phyloP scores from a whole-genome alignment of 1,284 basidiomycete genomes.

The Trametes pubescens region DNA sequence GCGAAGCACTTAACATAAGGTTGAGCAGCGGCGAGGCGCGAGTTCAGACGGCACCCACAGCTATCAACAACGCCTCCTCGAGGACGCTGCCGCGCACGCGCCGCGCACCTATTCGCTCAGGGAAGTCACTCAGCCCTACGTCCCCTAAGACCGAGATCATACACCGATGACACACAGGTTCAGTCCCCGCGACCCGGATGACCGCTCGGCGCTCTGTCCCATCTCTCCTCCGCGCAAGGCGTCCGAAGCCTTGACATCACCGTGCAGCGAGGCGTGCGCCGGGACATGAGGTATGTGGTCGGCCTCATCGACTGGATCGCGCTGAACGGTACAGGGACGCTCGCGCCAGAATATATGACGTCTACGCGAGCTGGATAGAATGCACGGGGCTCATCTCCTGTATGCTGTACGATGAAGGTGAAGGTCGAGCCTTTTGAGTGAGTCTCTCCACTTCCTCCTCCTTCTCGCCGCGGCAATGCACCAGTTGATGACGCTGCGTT shows the following conservation, averaged over 20 bases:
- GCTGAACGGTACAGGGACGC: constrained; percentile 19
- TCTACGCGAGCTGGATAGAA: constrained; percentile 11
- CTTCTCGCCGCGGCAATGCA: not conserved
- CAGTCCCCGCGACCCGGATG: constrained; percentile 3
- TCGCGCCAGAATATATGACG: constrained; percentile 22
- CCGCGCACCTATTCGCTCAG: constrained; percentile 16
- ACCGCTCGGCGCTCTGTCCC: constrained; percentile 11
- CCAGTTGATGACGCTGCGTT: too few relatives aligned
- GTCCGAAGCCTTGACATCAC: constrained; percentile 13
- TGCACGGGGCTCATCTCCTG: constrained; percentile 14
- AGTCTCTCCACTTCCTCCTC: not conserved
- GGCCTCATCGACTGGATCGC: constrained; percentile 13
- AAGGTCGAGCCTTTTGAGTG: not conserved
- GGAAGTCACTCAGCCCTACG: constrained; percentile 13
- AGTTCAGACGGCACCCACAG: constrained; percentile 12
- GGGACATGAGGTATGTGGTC: constrained; percentile 25
- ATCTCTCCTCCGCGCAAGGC: constrained; percentile 17
- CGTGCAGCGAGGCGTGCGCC: constrained; percentile 30
- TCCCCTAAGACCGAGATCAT: constrained; percentile 16
- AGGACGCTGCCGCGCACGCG: constrained; percentile 18
- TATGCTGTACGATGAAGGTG: not conserved
- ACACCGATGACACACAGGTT: constrained; percentile 23
- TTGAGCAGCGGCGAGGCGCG: constrained; percentile 6
- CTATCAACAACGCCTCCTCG: constrained; percentile 7
- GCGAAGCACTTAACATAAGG: not conserved